Evolutionary conservation across 371 early-diverging fungal genomes (phyloP), one percentile per base, ranked within the genome.

Genomic region (Mortierella sp.): DNA sequence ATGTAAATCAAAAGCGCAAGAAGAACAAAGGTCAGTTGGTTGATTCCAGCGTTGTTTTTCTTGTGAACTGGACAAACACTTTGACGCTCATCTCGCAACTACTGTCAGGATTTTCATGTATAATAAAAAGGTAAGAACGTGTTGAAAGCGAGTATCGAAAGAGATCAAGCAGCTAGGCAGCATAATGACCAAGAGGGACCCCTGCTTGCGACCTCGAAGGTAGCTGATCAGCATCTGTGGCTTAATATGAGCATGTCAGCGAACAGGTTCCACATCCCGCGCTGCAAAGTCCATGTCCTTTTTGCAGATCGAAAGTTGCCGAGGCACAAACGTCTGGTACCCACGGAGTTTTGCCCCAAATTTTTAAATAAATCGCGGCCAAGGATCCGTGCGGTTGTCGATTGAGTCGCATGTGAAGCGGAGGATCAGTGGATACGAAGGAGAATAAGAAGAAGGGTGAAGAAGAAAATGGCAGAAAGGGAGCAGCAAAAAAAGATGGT

Each of bases 381-480:
- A 72, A 34, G 54, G 31, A 31, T 51, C 34, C 46, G 37, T 51
- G 51, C 50, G 24, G 72, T 19, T 51, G 34, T 28, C 51, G 72
- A 34, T 5, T 24, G 34, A 48, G n/a, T 37, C 55, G 54, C 26
- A 26, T 46, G 46, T 51, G 69, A 70, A 37, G 61, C 59, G 44
- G 43, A 77, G 73, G 26, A 87, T n/a, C 57, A n/a, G 77, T 76
- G 14, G 50, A 54, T 46, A 37, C 75, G 69, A 61, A 48, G 53
- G 37, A 73, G 44, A 75, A 51, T 55, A 28, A 51, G 72, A 78
- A 72, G 44, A 78, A 46, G 46, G 50, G 8, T 40, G 51, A 72
- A 76, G 55, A 64, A 84, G 53, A 76, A 31, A 57, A 76, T 75
- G 53, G 13, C 55, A 44, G 71, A 74, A 73, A 74, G 69, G 79